Percentiles rank a stretch among this genome's conserved stretches.
These are phyloP conservation scores for Neophaeococcomyces aloes DNA, from an alignment of 2,329 filamentous ascomycete genomes.

Conservation along the genomic window DNA sequence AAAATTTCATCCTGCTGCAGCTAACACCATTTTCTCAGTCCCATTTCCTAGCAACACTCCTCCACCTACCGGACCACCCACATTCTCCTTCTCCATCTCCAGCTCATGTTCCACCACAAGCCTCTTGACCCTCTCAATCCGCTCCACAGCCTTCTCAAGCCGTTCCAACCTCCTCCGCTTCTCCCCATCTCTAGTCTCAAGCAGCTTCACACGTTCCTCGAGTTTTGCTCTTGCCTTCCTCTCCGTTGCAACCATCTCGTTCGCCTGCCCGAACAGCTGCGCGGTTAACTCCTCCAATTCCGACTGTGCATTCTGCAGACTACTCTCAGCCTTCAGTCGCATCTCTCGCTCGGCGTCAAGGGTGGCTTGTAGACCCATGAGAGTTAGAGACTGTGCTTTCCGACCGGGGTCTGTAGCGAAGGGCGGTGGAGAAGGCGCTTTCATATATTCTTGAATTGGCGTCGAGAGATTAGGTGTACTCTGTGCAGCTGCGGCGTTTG, in stretches of 20 bases:
- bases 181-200: conserved; percentile 38
- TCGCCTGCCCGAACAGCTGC: conserved; percentile 52
- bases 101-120: conserved; percentile 32
- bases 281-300: conserved; percentile 54
- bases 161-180: conserved; percentile 43
- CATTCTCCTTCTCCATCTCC: conserved; percentile 1
- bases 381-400: conserved; percentile 23
- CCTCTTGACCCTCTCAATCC: conserved; percentile 46
- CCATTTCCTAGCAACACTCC: neutral
- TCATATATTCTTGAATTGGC: conserved; percentile 11
- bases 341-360: conserved; percentile 45
- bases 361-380: conserved; percentile 40
- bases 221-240: conserved; percentile 46
- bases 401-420: conserved; percentile 7
- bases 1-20: neutral
- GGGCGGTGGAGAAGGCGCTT: conserved; percentile 9
- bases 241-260: conserved; percentile 56
- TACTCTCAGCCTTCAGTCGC: conserved; percentile 48
- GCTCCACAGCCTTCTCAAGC: conserved; percentile 46
- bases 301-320: conserved; percentile 42
- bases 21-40: neutral
- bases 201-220: conserved; percentile 37
- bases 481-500: conserved; percentile 19
- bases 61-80: neutral
- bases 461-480: conserved; percentile 22